Evolutionary conservation across 352 stramenopile genomes (phyloP).

Genomic region (Aphanomyces cochlioides): DNA sequence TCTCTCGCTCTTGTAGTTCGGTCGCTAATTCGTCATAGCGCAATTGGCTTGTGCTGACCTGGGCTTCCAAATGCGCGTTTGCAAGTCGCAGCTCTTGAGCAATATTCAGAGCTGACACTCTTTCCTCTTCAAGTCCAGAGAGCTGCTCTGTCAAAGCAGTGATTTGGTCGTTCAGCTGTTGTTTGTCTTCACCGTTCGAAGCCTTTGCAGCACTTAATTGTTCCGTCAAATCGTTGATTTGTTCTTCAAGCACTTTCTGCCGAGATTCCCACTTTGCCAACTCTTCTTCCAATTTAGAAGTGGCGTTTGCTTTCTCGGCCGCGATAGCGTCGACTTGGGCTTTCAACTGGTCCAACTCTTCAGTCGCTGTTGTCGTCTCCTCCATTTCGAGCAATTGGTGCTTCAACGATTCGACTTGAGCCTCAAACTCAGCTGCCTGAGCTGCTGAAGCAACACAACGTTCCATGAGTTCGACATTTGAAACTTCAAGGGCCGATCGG

Average conservation of each 20-base stretch:
- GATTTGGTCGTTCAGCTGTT: slow-evolving; percentile 6
- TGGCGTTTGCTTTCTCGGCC: not conserved
- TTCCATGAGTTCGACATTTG: too few species aligned
- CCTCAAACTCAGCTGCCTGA: too few species aligned
- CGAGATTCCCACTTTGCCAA: too few species aligned
- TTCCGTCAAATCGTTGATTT: not conserved
- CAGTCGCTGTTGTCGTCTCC: not conserved
- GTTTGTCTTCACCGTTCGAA: too few species aligned
- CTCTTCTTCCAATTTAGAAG: too few species aligned
- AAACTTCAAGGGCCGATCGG: too few species aligned
- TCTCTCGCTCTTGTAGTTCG: too few species aligned
- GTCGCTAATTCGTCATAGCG: too few species aligned
- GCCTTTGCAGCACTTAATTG: not conserved
- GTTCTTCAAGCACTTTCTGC: not conserved
- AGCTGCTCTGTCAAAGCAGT: not conserved
- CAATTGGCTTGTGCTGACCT: too few species aligned
- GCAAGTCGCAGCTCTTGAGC: slow-evolving; percentile 7
- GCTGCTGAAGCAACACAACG: too few species aligned
- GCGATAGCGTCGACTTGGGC: not conserved
- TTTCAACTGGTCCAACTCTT: not conserved
- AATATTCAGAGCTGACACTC: not conserved
- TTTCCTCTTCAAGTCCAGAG: not conserved
- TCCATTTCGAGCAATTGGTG: too few species aligned
- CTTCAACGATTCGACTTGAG: too few species aligned
- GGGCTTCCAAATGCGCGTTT: not conserved